Percentiles rank a stretch among this genome's conserved stretches.
Conservation (phyloP, 1,284 basidiomycete species). For the Anthracocystis setariae region DNA sequence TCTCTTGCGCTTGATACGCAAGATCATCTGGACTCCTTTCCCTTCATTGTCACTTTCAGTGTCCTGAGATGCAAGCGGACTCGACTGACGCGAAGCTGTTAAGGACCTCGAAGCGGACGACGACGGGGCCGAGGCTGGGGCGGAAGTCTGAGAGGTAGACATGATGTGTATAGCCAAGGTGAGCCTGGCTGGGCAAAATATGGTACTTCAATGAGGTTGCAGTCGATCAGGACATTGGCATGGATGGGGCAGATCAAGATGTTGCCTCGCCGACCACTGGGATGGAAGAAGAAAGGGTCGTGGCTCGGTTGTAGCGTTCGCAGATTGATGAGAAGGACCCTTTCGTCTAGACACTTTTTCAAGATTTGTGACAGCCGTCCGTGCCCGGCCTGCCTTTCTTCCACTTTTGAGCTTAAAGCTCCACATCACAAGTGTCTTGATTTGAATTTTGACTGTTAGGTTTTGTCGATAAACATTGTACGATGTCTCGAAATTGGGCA, state of each 20-base stretch:
- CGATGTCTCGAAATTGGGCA: too few species aligned
- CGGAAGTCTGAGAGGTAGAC: slow-evolving; percentile 14
- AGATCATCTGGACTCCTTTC: slow-evolving; percentile 40
- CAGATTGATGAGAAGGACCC: not conserved
- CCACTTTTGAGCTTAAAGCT: not conserved
- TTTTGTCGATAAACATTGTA: too few species aligned
- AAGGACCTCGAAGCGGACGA: slow-evolving; percentile 19
- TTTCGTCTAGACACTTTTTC: too few species aligned
- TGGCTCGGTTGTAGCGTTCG: too few species aligned
- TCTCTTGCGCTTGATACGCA: slow-evolving; percentile 64
- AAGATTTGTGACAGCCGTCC: not conserved
- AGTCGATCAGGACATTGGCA: not conserved
- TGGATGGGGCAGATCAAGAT: not conserved
- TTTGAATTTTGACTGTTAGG: too few species aligned
- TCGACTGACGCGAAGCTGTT: slow-evolving; percentile 20
- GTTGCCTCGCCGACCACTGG: not conserved
- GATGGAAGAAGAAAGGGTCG: not conserved
- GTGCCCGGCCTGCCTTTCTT: too few species aligned
- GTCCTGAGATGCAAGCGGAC: slow-evolving; percentile 22
- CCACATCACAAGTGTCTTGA: too few species aligned
- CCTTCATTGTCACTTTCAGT: slow-evolving; percentile 23
- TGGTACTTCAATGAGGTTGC: too few species aligned
- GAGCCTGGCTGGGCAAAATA: too few species aligned
- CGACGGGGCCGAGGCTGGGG: slow-evolving; percentile 15
- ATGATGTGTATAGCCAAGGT: slow-evolving; percentile 4